These are phyloP conservation scores for Skeletonema marinoi DNA, from an alignment of 108 stramenopile species.

Conservation along the genomic window DNA sequence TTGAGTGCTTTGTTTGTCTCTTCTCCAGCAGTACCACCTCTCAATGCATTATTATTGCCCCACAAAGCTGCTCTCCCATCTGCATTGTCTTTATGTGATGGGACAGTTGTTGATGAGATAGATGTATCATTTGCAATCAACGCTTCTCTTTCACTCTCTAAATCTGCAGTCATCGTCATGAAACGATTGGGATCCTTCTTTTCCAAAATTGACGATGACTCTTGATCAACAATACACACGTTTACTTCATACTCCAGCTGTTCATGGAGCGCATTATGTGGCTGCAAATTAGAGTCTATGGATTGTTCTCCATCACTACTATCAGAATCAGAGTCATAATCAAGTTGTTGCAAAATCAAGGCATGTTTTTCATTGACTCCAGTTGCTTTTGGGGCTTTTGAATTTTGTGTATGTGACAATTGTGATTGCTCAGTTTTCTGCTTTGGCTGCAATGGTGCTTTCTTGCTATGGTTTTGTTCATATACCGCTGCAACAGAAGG, in stretches of 20 bases:
- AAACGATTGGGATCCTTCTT: constrained; percentile 40
- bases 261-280: constrained; percentile 11
- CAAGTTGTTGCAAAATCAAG: constrained; percentile 27
- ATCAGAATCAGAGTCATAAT: constrained; percentile 39
- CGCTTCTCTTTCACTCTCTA: constrained; percentile 34
- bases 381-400: constrained; percentile 12
- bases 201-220: not conserved
- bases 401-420: not conserved
- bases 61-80: not conserved
- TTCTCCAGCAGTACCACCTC: constrained; percentile 15
- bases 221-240: not conserved
- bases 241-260: constrained; percentile 30
- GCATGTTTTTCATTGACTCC: constrained; percentile 37
- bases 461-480: constrained; percentile 5
- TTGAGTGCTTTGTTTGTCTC: constrained; percentile 26
- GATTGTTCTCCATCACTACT: constrained; percentile 32
- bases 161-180: constrained; percentile 35
- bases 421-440: not conserved
- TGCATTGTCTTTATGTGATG: not conserved
- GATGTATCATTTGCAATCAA: constrained; percentile 13
- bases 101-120: not conserved
- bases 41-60: not conserved
- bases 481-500: constrained; percentile 29
- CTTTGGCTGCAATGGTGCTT: not conserved
- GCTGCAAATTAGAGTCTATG: constrained; percentile 1